These are phyloP conservation scores for Byssothecium circinans DNA, from an alignment of 2,329 filamentous ascomycete genomes.

Conservation along the genomic window DNA sequence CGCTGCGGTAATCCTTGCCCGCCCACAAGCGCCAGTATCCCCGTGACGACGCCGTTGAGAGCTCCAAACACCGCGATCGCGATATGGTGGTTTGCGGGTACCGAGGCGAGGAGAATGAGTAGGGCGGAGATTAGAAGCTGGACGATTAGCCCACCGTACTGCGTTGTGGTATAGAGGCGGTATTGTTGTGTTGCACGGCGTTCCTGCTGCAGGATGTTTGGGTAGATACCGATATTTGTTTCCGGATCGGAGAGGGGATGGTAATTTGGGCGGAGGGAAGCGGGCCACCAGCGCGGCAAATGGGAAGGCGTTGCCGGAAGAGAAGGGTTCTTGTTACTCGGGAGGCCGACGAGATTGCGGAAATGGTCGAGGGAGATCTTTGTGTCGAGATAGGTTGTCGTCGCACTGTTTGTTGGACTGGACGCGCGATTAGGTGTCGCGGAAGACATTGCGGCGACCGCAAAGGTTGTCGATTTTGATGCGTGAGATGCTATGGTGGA, in stretches of 20 bases:
- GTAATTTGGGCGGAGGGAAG: slow-evolving; percentile 3
- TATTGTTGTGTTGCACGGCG: slow-evolving; percentile 14
- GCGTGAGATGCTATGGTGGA: background rate
- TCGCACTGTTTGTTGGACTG: background rate
- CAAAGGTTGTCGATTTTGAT: background rate
- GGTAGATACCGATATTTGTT: slow-evolving; percentile 17
- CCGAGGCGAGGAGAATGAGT: slow-evolving; percentile 40
- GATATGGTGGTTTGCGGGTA: slow-evolving; percentile 24
- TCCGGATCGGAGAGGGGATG: slow-evolving; percentile 11
- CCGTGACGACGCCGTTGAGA: slow-evolving; percentile 37
- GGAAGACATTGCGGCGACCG: background rate
- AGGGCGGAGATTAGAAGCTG: slow-evolving; percentile 40
- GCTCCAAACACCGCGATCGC: slow-evolving; percentile 19
- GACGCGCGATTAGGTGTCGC: background rate
- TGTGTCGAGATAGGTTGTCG: slow-evolving; percentile 12
- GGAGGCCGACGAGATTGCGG: slow-evolving; percentile 19
- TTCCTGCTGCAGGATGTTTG: slow-evolving; percentile 16
- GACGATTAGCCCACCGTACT: slow-evolving; percentile 32
- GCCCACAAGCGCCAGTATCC: slow-evolving; percentile 37
- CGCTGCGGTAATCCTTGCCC: slow-evolving; percentile 42
- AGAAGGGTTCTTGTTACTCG: slow-evolving; percentile 1
- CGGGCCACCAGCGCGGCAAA: slow-evolving; percentile 10
- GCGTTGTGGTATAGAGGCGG: slow-evolving; percentile 30
- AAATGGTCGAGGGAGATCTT: slow-evolving; percentile 16
- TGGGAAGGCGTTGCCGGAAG: slow-evolving; percentile 1